Conservation (phyloP, 2,329 filamentous ascomycete genomes). For the Hypoxylon sp. region DNA sequence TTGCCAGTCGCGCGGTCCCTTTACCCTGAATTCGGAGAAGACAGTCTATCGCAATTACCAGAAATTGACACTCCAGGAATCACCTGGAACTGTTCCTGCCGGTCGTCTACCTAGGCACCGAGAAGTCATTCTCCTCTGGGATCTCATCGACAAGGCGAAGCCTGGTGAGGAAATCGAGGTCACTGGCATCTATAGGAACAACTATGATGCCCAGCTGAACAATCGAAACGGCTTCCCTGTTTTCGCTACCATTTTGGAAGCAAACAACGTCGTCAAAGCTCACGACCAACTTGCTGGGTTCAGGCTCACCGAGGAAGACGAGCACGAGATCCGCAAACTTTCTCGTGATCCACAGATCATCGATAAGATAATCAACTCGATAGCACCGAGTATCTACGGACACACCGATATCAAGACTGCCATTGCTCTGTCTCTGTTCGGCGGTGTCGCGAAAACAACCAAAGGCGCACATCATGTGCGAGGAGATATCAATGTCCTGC, state of each 20-base stretch:
- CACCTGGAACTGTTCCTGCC: constrained; percentile 94
- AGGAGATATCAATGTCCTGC: constrained; percentile 97
- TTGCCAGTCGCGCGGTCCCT: constrained; percentile 94
- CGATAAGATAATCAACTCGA: constrained; percentile 91
- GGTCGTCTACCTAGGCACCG: constrained; percentile 92
- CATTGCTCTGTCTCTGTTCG: constrained; percentile 92
- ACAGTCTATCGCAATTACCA: constrained; percentile 99
- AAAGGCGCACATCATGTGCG: constrained; percentile 90
- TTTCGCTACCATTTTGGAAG: constrained; percentile 96
- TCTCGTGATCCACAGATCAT: constrained; percentile 90
- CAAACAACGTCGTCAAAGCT: constrained; percentile 96
- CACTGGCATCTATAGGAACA: constrained; percentile 97
- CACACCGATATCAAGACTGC: constrained; percentile 98
- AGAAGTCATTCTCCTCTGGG: constrained; percentile 95
- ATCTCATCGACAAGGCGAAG: constrained; percentile 96
- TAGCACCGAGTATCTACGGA: constrained; percentile 97
- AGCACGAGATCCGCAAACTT: constrained; percentile 88
- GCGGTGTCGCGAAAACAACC: constrained; percentile 92
- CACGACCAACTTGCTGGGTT: constrained; percentile 98
- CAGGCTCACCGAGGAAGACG: constrained; percentile 93
- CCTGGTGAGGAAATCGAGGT: constrained; percentile 98
- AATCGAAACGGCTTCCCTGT: constrained; percentile 99
- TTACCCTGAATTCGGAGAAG: constrained; percentile 95
- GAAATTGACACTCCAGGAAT: constrained; percentile 96
- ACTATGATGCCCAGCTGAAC: constrained; percentile 96